Evolutionary conservation across 441 rosid species (phyloP), one percentile per base, ranked within the genome.

Genomic region (Kokia cookei): DNA sequence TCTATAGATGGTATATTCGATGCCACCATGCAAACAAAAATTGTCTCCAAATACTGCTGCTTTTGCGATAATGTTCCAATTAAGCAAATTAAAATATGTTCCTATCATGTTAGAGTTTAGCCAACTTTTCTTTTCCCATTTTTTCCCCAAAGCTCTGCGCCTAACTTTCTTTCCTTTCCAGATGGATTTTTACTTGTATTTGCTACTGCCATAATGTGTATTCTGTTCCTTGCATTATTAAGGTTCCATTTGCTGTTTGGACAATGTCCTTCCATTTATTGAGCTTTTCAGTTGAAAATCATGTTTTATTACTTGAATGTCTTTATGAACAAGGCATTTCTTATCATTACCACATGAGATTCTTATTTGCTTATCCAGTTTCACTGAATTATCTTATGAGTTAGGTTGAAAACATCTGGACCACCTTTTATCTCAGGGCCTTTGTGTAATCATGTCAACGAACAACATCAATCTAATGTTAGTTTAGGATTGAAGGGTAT

Each of bases 401-500:
- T 66, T 47, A 66, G 71, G 57, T 66, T 47, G 57, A 26, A 66
- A 66, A 66, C 17, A 24, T 65, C 71, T 66, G 71, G 42, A 47
- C 58, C 5, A 47, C 71, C 71, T 45, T 66, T 66, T 66, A 47
- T 47, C 40, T 14, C 57, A 66, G 71, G 40, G 70, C 42, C 48
- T 32, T 14, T 71, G 57, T 66, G 64, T 72, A 27, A 19, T 5
- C 37, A 74, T 43, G 60, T 76, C 65, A 65, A 43, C 24, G 72
- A 62, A 76, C 50, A 65, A 72, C 85, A 73, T 75, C 65, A 79
- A 51, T 73, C 45, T 54, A 71, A 32, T 61, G 37, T 54, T 13
- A 90, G 68, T 73, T 87, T 81, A 77, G 97, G 98, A 61, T 81
- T 93, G 83, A 89, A 85, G 79, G 93, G 74, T 73, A 76, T 93